Evolutionary conservation across 805 yeast species (phyloP).

Genomic region (Deakozyma indianensis): DNA sequence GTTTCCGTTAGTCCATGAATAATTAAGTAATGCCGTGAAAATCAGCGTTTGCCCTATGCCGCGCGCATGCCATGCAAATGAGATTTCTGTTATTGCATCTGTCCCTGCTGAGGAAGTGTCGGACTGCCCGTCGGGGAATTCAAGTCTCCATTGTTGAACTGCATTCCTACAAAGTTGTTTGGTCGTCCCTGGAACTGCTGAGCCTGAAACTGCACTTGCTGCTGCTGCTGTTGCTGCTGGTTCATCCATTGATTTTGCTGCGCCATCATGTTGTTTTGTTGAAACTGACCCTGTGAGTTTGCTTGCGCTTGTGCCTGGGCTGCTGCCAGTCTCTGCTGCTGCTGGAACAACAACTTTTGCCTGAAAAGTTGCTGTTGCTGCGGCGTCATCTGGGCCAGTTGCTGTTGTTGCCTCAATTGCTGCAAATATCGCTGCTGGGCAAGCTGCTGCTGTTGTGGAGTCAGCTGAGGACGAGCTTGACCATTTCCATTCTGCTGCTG

Average conservation of each 20-base stretch:
- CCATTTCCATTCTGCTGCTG: conserved; percentile 2
- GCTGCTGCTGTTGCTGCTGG: conserved; percentile 3
- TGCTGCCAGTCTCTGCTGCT: neutral
- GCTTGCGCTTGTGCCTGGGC: neutral
- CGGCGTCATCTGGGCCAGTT: neutral
- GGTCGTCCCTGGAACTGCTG: conserved; percentile 2
- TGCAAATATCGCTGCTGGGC: conserved; percentile 3
- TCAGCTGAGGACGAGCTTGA: neutral
- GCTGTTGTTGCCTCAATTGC: conserved; percentile 1
- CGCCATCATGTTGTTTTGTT: conserved; percentile 1
- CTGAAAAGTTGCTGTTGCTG: neutral
- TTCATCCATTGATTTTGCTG: conserved; percentile 4
- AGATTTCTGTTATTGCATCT: too few relatives aligned
- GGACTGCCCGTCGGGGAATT: conserved; percentile 1
- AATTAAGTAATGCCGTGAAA: too few relatives aligned
- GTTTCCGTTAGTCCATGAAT: too few relatives aligned
- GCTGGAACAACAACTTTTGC: neutral
- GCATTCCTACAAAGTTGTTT: neutral
- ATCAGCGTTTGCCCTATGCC: too few relatives aligned
- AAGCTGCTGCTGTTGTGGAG: conserved; percentile 4
- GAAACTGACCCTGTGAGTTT: neutral
- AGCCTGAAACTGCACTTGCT: conserved; percentile 4
- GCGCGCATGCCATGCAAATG: too few relatives aligned
- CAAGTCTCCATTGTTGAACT: neutral
- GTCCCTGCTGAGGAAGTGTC: neutral